Percentiles rank a stretch among this genome's conserved stretches.
phyloP scores from a whole-genome alignment of 306 rosid species.

The Abrus precatorius region DNA sequence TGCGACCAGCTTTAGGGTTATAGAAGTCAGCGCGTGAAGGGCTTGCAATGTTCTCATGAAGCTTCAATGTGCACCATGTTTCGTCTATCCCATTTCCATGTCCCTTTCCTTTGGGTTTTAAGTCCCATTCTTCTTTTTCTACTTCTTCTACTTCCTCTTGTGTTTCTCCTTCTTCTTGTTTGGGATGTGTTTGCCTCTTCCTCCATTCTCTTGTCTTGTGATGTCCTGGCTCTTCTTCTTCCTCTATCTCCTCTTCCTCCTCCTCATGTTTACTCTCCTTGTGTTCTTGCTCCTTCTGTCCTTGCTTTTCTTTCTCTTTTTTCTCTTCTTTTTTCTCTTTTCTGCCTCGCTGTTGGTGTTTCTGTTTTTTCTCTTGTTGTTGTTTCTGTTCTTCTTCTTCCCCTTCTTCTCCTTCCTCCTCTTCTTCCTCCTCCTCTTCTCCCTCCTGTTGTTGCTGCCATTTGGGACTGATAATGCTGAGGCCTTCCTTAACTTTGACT shows the following conservation, averaged over 20 bases:
- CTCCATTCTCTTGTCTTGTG: not conserved
- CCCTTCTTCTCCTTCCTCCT: not conserved
- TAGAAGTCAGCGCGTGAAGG: slow-evolving; percentile 53
- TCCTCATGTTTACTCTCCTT: not conserved
- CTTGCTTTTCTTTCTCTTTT: not conserved
- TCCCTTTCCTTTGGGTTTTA: not conserved
- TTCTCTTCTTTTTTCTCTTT: not conserved
- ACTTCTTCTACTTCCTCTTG: not conserved
- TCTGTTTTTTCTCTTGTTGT: not conserved
- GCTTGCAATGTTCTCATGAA: slow-evolving; percentile 51
- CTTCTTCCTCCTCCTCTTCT: not conserved
- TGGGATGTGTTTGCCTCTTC: not conserved
- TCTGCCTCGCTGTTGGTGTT: not conserved
- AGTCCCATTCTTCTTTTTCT: not conserved
- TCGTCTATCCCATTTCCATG: slow-evolving; percentile 51
- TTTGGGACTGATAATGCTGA: slow-evolving; percentile 56
- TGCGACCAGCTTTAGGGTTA: slow-evolving; percentile 55
- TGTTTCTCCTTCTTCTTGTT: not conserved
- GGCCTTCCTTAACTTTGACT: slow-evolving; percentile 48
- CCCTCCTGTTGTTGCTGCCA: not conserved
- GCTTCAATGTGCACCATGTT: slow-evolving; percentile 48
- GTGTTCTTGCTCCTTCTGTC: not conserved
- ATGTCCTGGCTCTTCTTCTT: not conserved
- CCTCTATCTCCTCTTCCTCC: not conserved
- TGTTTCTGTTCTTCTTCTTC: not conserved